Conservation (phyloP, 306 rosid species). For the Mimosa bimucronata region DNA sequence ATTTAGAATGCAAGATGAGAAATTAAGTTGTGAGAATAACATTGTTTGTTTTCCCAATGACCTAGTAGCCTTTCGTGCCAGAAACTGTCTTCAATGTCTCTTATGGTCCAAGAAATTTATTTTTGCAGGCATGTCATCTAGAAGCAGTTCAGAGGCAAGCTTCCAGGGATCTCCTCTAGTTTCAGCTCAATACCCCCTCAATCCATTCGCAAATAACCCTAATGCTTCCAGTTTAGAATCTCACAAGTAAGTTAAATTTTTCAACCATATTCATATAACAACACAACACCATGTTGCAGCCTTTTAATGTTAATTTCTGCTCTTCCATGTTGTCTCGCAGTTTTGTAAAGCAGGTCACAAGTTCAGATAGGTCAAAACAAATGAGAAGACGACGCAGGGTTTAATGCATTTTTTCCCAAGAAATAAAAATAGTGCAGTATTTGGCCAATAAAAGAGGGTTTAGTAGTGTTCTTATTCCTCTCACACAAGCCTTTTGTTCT, state of each 20-base stretch:
- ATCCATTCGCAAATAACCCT: constrained; percentile 52
- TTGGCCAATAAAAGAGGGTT: constrained; percentile 28
- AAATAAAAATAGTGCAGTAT: constrained; percentile 18
- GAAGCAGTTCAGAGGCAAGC: constrained; percentile 45
- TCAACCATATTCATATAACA: background rate
- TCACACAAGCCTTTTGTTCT: constrained; percentile 32
- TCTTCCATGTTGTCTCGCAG: constrained; percentile 53
- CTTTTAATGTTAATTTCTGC: constrained; percentile 24
- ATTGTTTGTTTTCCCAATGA: background rate
- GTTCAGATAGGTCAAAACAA: constrained; percentile 48
- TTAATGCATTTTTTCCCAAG: constrained; percentile 29
- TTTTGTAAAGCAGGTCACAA: constrained; percentile 60
- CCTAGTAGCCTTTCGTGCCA: background rate
- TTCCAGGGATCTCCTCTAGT: constrained; percentile 67
- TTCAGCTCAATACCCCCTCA: constrained; percentile 57
- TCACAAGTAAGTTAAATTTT: constrained; percentile 58
- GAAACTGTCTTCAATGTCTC: constrained; percentile 2
- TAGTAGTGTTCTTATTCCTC: constrained; percentile 41
- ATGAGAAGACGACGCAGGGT: constrained; percentile 36
- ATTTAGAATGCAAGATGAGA: background rate
- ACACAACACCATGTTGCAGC: constrained; percentile 4
- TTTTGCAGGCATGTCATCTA: constrained; percentile 69
- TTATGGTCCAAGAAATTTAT: constrained; percentile 23
- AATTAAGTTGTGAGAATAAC: background rate
- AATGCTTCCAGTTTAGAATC: constrained; percentile 58